Evolutionary conservation across 176 grass and related monocot genomes (phyloP), one percentile per base, ranked within the genome.

Genomic region (Hsuehochloa calcarea): DNA sequence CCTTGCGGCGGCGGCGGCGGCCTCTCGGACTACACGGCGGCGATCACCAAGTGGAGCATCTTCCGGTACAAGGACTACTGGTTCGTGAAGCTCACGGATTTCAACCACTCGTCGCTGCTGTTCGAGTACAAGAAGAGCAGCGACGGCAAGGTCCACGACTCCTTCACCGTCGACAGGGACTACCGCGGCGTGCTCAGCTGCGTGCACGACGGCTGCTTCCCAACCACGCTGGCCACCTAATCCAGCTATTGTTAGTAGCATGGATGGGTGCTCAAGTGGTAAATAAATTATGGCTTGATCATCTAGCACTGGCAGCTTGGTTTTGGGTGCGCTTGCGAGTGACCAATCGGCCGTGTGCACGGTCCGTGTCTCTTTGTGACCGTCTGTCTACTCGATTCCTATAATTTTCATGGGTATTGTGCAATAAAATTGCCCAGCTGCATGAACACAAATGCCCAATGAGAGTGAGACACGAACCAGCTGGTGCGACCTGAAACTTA

Each of bases 71-170:
- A 3, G 1, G 91, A 90, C 77, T 95, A 20, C 19, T 93, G 96
- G 2, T 95, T 98, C 79, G 85, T 84, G 8, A 98, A 98, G 84
- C 87, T 98, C 79, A 98, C 96, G 0, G 93, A 93, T 3, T 98
- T 95, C 85, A 92, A 98, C 89, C 93, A 95, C 87, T 98, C 96
- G 7, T 93, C 96, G 25, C 87, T 95, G 22, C 80, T 98, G 46
- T 95, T 95, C 10, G 93, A 98, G 85, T 95, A 95, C 76, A 98
- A 93, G 91, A 98, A 61, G 88, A 95, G 93, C 65, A 90, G 87
- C 8, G 87, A 98, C 12, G 85, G 91, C 8, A 70, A 87, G 40
- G 93, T 92, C 12, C 89, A 98, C 23, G 83, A 95, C 19, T 87
- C 88, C 6, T 98, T 95, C 83, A 95, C 89, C 68, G 47, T 93